Evolutionary conservation across 2,329 filamentous ascomycete species (phyloP), one percentile per base, ranked within the genome.

Genomic region (Fusarium praegraminearum): DNA sequence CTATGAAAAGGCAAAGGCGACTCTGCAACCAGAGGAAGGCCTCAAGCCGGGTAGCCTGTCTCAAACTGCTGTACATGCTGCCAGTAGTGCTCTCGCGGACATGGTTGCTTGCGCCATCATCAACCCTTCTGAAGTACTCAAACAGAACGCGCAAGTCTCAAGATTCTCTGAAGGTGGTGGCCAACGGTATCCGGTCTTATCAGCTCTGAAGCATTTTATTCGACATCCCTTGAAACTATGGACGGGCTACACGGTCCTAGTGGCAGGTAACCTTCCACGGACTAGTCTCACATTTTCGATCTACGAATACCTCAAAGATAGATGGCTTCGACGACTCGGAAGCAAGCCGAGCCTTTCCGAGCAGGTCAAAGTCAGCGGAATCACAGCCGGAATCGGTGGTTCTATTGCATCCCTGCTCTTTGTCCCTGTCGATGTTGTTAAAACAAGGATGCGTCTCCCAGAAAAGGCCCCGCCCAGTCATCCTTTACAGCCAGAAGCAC

Each of bases 81-180:
- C 46, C 1, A 70, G 67, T 20, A 69, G 66, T 36, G 67, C 66
- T 2, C 11, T 58, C 0, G 67, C 67, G 16, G 67, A 69, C 10
- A 69, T 69, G 49, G 49, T 69, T 7, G 53, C 67, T 1, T 69
- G 67, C 40, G 62, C 57, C 10, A 69, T 69, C 3, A 67, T 66
- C 35, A 69, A 69, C n/a, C 67, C 67, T 7, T 69, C 67, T 1
- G 66, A 69, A 3, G 67, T 69, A 1, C 47, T 69, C 1, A 69
- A 69, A 3, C 67, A 69, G 4, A 69, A 69, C 1, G 67, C 62
- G 0, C 67, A 69, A 18, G 57, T 69, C 2, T 55, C 67, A 1
- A 61, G 62, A 11, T 65, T 65, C 13, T 65, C 61, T 1, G 47
- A 63, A 3, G 57, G 66, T 13, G 18, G 32, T 0, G 15, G 28